A percentile compares a stretch with the other conserved stretches of the same genome.
Conservation (phyloP, 306 rosid genomes). For the Prunus mongolica region DNA sequence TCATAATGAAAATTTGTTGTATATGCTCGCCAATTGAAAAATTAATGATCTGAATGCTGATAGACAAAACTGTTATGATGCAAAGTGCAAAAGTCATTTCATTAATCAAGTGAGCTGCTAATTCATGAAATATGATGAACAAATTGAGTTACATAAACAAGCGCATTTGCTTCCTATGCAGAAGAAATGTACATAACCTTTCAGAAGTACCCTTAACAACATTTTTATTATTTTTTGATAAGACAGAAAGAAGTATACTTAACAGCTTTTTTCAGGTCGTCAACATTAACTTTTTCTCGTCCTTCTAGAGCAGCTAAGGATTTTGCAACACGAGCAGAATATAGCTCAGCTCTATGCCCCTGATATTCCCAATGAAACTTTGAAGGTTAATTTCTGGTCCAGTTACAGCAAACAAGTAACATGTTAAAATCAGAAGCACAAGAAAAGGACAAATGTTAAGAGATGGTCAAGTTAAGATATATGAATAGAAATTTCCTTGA, state of each 20-base stretch:
- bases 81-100: not conserved
- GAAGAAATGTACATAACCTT: constrained; percentile 15
- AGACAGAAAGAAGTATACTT: constrained; percentile 41
- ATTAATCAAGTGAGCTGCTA: not conserved
- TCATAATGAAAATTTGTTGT: constrained; percentile 22
- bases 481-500: no score
- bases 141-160: not conserved
- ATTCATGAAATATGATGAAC: not conserved
- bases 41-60: constrained; percentile 4
- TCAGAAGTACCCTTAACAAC: constrained; percentile 48
- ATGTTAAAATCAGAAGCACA: not conserved
- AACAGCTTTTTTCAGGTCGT: constrained; percentile 96
- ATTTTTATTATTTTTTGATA: not conserved
- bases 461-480: not conserved
- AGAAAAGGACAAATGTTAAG: not conserved
- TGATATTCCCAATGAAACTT: constrained; percentile 36
- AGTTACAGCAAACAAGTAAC: constrained; percentile 3
- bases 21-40: not conserved
- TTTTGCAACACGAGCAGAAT: constrained; percentile 94
- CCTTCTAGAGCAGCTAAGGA: constrained; percentile 94
- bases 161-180: not conserved
- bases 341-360: constrained; percentile 99
- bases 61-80: not conserved
- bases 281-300: constrained; percentile 84
- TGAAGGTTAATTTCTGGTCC: constrained; percentile 12